Evolutionary conservation across 2,329 filamentous ascomycete species (phyloP), one percentile per base, ranked within the genome.

Genomic region (Cercospora berteroae): DNA sequence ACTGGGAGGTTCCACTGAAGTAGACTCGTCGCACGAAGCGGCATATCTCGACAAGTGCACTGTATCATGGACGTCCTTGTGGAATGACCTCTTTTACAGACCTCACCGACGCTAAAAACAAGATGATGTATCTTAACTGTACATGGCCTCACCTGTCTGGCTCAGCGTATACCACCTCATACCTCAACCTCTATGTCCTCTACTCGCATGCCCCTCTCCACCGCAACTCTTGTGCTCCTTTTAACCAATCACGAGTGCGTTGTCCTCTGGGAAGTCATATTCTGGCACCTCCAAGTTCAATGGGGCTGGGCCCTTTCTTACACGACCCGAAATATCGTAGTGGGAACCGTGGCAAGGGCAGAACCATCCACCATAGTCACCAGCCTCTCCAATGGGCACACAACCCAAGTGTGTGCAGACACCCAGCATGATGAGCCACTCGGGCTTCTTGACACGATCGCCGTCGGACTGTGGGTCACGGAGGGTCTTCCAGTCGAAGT

Each of bases 291-390:
- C 95, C 80, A 99, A 89, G 87, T 99, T 99, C 79, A 99, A 88
- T 74, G 95, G 95, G 70, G 95, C 95, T 72, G 95, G 95, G 74
- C 95, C 95, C 88, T 92, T 97, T 86, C 95, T 90, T 88, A 97
- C 92, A 83, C 95, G 93, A 81, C 95, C 95, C 72, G 94, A 98
- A 82, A 99, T 98, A 82, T 99, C 95, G 89, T 99, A 99, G 87
- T 99, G 95, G 76, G 94, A 97, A 83, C 95, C 95, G 88, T 99
- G 95, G 91, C 95, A 99, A 74, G 95, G 95, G 87, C 95, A 99
- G 91, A 99, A 99, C 95, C 95, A 99, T 80, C 95, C 95, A 81
- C 95, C 95, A 79, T 86, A 99, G 83, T 99, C 96, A 81, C 95
- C 95, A 73, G 95, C 93, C 86, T 99, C 95, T 79, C 96, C 95